Base-by-base conservation (phyloP, 495 filamentous ascomycete genomes). In the Penicillium nucicola region DNA sequence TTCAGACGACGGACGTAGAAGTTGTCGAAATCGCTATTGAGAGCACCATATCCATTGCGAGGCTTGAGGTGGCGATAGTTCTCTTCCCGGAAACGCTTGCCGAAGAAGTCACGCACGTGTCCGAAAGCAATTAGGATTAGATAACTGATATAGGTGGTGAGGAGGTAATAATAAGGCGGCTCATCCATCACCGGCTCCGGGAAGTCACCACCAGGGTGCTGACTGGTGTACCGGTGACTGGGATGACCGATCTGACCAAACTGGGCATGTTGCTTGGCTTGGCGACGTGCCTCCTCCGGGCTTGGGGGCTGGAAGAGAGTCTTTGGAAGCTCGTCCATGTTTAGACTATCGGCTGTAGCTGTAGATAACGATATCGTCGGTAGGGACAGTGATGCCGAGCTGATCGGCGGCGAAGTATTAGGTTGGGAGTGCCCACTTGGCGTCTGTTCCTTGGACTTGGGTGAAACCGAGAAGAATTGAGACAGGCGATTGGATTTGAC, bases 21-120 rank as follows among this genome's bases (percentile, higher is more conserved):
- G 69, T 90, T 97, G 74, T 98, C 93, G 59, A 98, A 98, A 69
- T 97, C 93, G 56, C 89, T 95, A 69, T 97, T 97, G 57, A 98
- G 76, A n/a, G 93, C 89, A 14, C 91, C 93, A 67, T 96, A 97
- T 35, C 93, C 93, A 68, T 97, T 88, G 43, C 79, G 75, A 18
- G 83, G 79, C 65, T 86, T 89, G 58, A 98, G 71, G 58, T 95
- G 86, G 60, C 81, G 82, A 70, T 98, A 98, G 47, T 85, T 76
- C 43, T 86, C 82, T 58, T 90, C 79, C 61, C 86, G 84, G 69
- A 97, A 96, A 18, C 90, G 83, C 75, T 97, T 97, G 57, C 95
- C 93, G 64, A 98, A 98, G 70, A 96, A 98, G 69, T 98, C 93
- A 57, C 93, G 84, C 32, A 96, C 82, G 64, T 98, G 93, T 38